phyloP scores from a whole-genome alignment of 2,329 filamentous ascomycete genomes.

The Trichophyton equinum region DNA sequence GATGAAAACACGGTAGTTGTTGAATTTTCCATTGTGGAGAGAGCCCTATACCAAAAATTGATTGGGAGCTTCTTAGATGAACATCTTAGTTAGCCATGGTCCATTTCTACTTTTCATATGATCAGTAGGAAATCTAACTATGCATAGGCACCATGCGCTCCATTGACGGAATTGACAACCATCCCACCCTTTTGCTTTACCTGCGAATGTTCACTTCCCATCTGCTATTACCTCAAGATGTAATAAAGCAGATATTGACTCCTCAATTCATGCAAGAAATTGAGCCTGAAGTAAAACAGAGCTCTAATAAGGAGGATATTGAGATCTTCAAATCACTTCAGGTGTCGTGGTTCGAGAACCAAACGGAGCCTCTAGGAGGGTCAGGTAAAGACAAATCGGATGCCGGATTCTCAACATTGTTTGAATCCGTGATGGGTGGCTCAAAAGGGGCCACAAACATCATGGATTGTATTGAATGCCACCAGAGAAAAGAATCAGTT shows the following conservation, averaged over 20 bases:
- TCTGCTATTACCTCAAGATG: constrained; percentile 35
- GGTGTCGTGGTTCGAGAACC: neutral
- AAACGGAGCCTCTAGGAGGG: neutral
- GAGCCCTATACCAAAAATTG: constrained; percentile 43
- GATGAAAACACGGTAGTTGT: constrained; percentile 32
- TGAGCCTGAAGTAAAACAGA: constrained; percentile 19
- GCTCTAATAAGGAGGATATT: constrained; percentile 15
- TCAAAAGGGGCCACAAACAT: constrained; percentile 14
- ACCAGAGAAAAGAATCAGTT: constrained; percentile 23
- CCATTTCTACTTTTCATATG: neutral
- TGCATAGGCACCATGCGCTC: neutral
- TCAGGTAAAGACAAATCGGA: neutral
- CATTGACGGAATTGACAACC: neutral
- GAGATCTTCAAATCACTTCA: constrained; percentile 16
- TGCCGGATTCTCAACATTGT: neutral
- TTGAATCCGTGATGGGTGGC: neutral
- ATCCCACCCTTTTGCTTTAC: constrained; percentile 36
- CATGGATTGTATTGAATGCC: constrained; percentile 34
- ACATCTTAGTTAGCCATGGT: constrained; percentile 15
- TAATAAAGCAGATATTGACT: constrained; percentile 35
- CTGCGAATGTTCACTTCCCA: constrained; percentile 42
- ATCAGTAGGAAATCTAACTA: neutral
- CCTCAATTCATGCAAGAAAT: constrained; percentile 35
- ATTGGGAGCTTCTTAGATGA: constrained; percentile 27
- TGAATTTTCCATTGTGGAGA: constrained; percentile 42